Base-by-base conservation (phyloP, 176 grass and related monocot genomes). In the Aegilops tauschii region DNA sequence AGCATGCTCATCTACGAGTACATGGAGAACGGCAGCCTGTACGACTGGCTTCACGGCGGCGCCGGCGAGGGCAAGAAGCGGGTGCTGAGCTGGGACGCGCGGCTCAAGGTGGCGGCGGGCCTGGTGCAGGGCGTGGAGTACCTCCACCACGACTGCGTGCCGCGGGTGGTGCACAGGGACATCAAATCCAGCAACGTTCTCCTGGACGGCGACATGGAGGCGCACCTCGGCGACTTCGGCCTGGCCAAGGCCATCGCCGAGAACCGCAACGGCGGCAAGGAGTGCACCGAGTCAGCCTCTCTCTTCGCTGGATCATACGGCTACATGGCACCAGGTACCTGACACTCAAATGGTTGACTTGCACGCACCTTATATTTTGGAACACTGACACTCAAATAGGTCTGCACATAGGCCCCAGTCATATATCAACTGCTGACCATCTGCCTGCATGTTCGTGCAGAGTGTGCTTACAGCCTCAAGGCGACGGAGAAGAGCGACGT, bases 21-120 rank as follows among this genome's bases (percentile, higher is more conserved):
- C 92, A 99, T 99, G 97, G 90, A 94, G 97, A 99, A 99, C 17
- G 94, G 94, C 28, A 99, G 97, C 88, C 73, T 99, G 34, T 94
- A 90, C 72, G 92, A 98, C 74, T 98, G 94, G 92, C 89, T 98
- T 39, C 97, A 98, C 79, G 87, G 79, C 50, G 28, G 40, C 73
- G 34, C 20, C 37, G 80, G 74, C 75, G 84, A 87, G 27, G 74
- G 66, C 52, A 87, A 87, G 88, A 91, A 83, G 84, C 70, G 25
- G 30, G 61, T 82, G 86, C 68, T 95, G 3, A 85, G 84, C 88
- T 99, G 94, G 92, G 97, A 93, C 61, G 73, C 88, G 20, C 76
- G 94, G 69, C 87, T 99, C 23, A 96, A 91, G 89, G 84, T 96
- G 2, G 94, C 97, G 4, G 81, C 87, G 0, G 97, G 94, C 35